Percentiles rank a stretch among this genome's conserved stretches.
Conservation (phyloP, 2,329 filamentous ascomycete species). For the Akanthomyces lecanii region DNA sequence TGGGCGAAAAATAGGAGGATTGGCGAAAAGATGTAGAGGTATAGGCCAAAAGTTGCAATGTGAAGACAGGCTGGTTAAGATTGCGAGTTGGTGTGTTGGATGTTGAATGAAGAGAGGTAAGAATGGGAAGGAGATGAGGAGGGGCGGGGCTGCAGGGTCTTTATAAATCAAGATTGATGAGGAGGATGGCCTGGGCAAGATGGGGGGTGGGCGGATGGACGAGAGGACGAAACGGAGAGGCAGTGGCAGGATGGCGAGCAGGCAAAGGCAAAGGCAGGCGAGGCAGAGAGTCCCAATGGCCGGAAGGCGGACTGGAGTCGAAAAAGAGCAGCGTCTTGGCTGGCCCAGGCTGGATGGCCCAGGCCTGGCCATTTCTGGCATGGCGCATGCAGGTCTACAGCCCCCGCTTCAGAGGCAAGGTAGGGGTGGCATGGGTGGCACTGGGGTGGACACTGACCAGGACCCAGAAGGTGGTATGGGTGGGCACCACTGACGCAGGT, state of each 20-base stretch:
- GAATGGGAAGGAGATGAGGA: background rate
- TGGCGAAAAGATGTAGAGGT: background rate
- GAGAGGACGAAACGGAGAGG: background rate
- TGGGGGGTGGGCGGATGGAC: background rate
- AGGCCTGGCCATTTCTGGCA: background rate
- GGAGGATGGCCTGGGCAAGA: background rate
- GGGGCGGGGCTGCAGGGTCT: conserved; percentile 16
- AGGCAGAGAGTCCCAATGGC: background rate
- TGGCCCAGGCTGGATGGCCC: background rate
- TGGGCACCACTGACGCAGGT: conserved; percentile 5
- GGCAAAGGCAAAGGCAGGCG: background rate
- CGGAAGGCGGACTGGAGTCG: background rate
- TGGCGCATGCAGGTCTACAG: background rate
- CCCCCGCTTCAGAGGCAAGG: no score
- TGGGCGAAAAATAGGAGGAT: background rate
- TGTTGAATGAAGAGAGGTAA: background rate
- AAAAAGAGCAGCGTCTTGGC: background rate
- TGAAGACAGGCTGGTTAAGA: background rate
- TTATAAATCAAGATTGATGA: conserved; percentile 17
- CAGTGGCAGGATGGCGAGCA: no score
- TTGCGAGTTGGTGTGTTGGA: background rate
- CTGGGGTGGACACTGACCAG: no score
- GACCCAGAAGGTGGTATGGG: background rate
- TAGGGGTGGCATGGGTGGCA: no score
- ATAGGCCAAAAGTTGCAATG: background rate